A percentile compares a stretch with the other conserved stretches of the same genome.
These are phyloP conservation scores for Ochetophila trinervis DNA, from an alignment of 306 rosid species.

Conservation along the genomic window DNA sequence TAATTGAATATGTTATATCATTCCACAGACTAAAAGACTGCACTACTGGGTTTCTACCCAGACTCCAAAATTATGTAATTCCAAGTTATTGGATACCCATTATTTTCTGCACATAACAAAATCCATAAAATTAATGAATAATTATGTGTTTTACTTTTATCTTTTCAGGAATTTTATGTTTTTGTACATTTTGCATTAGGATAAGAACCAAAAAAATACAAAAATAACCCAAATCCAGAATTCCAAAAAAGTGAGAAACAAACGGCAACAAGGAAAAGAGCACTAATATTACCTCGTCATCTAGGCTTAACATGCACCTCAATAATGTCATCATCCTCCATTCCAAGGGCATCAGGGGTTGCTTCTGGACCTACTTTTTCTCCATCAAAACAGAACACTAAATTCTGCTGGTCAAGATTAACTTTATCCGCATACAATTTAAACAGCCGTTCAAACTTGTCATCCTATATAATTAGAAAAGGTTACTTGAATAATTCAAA, in stretches of 20 bases:
- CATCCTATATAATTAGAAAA: constrained; percentile 52
- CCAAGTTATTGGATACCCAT: too few species aligned
- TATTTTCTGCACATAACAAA: too few species aligned
- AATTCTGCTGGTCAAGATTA: constrained; percentile 47
- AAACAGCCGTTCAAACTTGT: constrained; percentile 77
- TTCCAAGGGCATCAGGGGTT: constrained; percentile 67
- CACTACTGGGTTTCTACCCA: too few species aligned
- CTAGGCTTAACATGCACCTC: constrained; percentile 67
- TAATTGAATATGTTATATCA: too few species aligned
- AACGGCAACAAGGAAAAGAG: too few species aligned
- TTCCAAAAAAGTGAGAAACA: constrained; percentile 8
- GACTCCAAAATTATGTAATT: too few species aligned
- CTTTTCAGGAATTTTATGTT: neutral
- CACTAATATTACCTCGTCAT: constrained; percentile 40
- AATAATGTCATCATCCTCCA: constrained; percentile 84
- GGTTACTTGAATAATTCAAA: neutral
- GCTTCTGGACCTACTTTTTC: constrained; percentile 59
- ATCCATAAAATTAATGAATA: neutral
- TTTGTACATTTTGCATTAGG: neutral
- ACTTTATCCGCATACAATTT: constrained; percentile 64
- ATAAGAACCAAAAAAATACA: neutral
- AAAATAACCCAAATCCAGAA: neutral
- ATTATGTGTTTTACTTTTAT: neutral
- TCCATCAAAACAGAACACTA: constrained; percentile 79
- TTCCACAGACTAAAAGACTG: too few species aligned